Conservation (phyloP, 2,329 filamentous ascomycete species). For the Diaporthe vexans region DNA sequence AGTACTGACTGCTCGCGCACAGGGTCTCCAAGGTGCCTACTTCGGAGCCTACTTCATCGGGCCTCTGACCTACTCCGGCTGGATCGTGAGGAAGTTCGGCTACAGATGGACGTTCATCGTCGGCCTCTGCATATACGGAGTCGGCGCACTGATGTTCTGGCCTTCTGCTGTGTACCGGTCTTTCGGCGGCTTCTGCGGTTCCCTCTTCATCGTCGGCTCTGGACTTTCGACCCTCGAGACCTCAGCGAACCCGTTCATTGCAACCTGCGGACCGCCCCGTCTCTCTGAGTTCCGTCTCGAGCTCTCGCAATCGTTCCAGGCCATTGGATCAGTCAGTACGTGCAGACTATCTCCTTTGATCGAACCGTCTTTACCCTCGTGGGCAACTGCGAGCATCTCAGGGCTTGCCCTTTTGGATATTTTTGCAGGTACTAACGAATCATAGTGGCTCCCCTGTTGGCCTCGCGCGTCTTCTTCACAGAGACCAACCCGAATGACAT, state of each 20-base stretch:
- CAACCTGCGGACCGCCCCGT: constrained; percentile 68
- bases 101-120: constrained; percentile 75
- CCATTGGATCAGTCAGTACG: constrained; percentile 72
- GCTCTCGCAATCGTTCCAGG: constrained; percentile 81
- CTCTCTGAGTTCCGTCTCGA: constrained; percentile 81
- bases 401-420: too few species aligned
- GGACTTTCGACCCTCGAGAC: constrained; percentile 81
- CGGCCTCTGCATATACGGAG: constrained; percentile 74
- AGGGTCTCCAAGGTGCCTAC: constrained; percentile 48
- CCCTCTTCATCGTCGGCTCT: constrained; percentile 79
- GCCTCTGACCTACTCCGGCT: constrained; percentile 74
- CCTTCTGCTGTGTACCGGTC: constrained; percentile 71
- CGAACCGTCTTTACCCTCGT: background rate
- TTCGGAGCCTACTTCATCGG: constrained; percentile 70
- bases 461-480: constrained; percentile 79
- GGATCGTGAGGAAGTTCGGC: constrained; percentile 73
- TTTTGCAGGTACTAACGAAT: background rate
- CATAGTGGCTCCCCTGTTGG: constrained; percentile 74
- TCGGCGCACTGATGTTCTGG: constrained; percentile 66
- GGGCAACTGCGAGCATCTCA: too few species aligned
- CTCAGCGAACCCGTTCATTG: constrained; percentile 79
- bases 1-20: constrained; percentile 1
- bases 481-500: constrained; percentile 68
- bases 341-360: background rate
- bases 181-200: constrained; percentile 79